Percentiles rank a stretch among this genome's conserved stretches.
Evolutionary conservation across 441 rosid genomes (phyloP).

Genomic region (Lepidium campestre): DNA sequence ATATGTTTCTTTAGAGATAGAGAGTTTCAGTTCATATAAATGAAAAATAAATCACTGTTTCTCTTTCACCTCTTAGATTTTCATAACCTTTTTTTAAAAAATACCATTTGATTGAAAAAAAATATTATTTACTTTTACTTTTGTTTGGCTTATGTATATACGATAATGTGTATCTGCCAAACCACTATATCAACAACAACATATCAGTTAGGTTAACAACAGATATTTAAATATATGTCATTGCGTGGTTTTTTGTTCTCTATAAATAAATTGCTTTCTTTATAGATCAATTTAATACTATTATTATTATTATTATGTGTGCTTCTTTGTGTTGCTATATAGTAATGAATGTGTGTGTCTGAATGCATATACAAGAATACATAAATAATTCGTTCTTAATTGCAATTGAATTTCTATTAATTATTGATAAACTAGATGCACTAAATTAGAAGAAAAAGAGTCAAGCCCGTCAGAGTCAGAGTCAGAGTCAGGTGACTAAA

Average conservation of each 20-base stretch:
- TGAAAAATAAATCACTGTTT: conserved; percentile 6
- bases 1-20: neutral
- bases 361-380: neutral
- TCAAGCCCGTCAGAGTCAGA: too few species aligned
- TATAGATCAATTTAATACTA: neutral
- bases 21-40: conserved; percentile 13
- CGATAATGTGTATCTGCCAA: conserved; percentile 5
- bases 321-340: neutral
- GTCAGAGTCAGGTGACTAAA: too few species aligned
- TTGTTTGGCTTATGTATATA: neutral
- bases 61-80: conserved; percentile 10
- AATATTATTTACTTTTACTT: neutral
- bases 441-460: too few species aligned
- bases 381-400: neutral
- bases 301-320: neutral
- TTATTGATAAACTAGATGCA: too few species aligned
- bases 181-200: conserved; percentile 1
- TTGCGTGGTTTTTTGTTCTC: neutral
- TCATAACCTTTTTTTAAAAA: neutral
- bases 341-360: neutral
- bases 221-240: neutral
- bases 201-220: neutral
- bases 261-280: neutral
- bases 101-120: neutral
- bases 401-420: too few species aligned